phyloP scores from a whole-genome alignment of 192 early-diverging fungal genomes.

The Geosiphon pyriformis region DNA sequence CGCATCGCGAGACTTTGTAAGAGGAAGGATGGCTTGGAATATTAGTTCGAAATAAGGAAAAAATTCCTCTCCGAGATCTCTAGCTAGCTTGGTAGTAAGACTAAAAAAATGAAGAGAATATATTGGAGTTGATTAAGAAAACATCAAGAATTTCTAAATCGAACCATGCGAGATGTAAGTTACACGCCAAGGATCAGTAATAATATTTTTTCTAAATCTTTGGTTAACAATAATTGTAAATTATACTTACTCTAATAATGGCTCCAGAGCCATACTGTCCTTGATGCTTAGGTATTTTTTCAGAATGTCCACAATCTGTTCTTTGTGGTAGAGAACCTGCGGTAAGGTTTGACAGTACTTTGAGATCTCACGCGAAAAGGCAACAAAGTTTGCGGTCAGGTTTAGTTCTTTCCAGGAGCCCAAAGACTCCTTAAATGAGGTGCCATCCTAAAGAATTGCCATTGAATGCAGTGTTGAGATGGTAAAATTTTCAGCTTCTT shows the following conservation, averaged over 20 bases:
- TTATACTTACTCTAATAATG: slow-evolving; percentile 69
- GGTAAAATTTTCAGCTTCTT: slow-evolving; percentile 2
- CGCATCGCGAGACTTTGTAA: slow-evolving; percentile 63
- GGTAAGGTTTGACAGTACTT: slow-evolving; percentile 68
- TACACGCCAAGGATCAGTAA: neutral
- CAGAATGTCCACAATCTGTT: slow-evolving; percentile 60
- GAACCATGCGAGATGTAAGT: too few relatives aligned
- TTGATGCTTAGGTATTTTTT: slow-evolving; percentile 58
- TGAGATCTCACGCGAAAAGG: slow-evolving; percentile 63
- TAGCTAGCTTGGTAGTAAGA: slow-evolving; percentile 73
- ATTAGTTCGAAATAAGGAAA: slow-evolving; percentile 69
- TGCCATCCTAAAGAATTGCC: slow-evolving; percentile 42
- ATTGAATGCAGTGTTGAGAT: neutral
- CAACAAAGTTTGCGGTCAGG: slow-evolving; percentile 72
- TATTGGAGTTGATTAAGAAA: too few relatives aligned
- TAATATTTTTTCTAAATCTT: neutral
- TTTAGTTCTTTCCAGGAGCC: slow-evolving; percentile 87
- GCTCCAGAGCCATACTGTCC: slow-evolving; percentile 68
- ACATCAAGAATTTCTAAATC: too few relatives aligned
- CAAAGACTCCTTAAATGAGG: slow-evolving; percentile 82
- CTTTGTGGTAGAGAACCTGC: slow-evolving; percentile 89
- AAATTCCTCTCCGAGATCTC: slow-evolving; percentile 90
- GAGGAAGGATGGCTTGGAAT: slow-evolving; percentile 56
- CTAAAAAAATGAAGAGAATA: too few relatives aligned
- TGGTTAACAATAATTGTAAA: neutral